phyloP scores from a whole-genome alignment of 257 asterid genomes.

The Penstemon eatonii region DNA sequence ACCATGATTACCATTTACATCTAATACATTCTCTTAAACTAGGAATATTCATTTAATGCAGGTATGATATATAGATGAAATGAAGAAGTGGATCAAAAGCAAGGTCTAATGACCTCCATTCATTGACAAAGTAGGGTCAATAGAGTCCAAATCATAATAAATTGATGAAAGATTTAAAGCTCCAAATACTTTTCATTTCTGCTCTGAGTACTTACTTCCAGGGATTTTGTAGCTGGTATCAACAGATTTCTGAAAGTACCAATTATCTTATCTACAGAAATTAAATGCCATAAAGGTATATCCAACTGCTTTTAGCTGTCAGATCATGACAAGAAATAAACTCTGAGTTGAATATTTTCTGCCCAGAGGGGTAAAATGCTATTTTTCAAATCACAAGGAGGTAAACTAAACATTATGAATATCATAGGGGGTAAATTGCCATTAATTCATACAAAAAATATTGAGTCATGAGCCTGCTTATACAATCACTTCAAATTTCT shows the following conservation, averaged over 20 bases:
- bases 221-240: conserved; percentile 9
- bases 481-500: too few species aligned
- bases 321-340: neutral
- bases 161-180: conserved; percentile 28
- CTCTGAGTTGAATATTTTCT: too few species aligned
- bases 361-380: too few species aligned
- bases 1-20: conserved; percentile 35
- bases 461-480: too few species aligned
- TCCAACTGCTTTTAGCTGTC: neutral
- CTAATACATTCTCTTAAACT: conserved; percentile 26
- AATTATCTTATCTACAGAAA: neutral
- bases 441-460: too few species aligned
- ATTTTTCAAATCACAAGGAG: too few species aligned
- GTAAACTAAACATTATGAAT: too few species aligned
- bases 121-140: conserved; percentile 31
- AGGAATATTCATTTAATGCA: neutral
- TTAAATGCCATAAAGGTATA: neutral
- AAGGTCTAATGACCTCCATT: conserved; percentile 38
- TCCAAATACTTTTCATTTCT: conserved; percentile 13
- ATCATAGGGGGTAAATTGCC: too few species aligned
- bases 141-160: conserved; percentile 36
- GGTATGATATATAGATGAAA: conserved; percentile 29
- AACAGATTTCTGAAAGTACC: neutral
- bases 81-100: conserved; percentile 47
- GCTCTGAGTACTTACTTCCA: conserved; percentile 19